These are phyloP conservation scores for Aspergillus carlsbadensis DNA, from an alignment of 495 filamentous ascomycete species.

Conservation along the genomic window DNA sequence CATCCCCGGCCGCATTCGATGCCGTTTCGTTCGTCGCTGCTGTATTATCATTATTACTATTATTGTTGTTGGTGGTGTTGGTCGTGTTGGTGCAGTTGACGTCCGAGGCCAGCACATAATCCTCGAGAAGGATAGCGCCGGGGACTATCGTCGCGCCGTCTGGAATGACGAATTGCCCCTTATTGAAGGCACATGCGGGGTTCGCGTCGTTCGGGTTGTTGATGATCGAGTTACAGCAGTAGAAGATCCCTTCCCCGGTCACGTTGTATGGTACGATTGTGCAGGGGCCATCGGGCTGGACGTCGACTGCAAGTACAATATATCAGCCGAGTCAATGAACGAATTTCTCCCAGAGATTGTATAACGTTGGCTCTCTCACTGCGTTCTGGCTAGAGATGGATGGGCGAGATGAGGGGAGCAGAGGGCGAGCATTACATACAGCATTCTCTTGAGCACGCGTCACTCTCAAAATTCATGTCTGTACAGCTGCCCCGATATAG, in stretches of 20 bases:
- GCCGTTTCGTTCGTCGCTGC: no score
- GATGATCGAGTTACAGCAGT: conserved; percentile 1
- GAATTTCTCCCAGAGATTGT: neutral
- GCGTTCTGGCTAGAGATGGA: no score
- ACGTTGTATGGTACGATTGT: neutral
- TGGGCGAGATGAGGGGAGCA: no score
- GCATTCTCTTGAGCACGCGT: neutral
- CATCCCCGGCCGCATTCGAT: no score
- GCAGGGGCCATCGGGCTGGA: neutral
- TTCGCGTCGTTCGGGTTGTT: neutral
- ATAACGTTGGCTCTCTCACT: no score
- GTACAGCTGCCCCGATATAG: neutral
- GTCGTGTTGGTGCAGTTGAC: neutral
- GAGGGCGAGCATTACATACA: no score
- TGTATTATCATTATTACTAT: no score
- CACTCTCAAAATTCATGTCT: neutral
- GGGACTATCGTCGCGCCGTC: neutral
- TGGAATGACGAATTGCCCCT: neutral
- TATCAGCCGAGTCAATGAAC: neutral
- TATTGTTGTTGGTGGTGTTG: no score
- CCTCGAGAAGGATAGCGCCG: neutral
- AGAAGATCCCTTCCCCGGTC: neutral
- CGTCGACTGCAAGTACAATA: neutral
- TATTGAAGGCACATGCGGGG: neutral
- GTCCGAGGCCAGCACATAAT: neutral